Conservation (phyloP, 495 filamentous ascomycete species). For the Pseudevernia furfuracea region DNA sequence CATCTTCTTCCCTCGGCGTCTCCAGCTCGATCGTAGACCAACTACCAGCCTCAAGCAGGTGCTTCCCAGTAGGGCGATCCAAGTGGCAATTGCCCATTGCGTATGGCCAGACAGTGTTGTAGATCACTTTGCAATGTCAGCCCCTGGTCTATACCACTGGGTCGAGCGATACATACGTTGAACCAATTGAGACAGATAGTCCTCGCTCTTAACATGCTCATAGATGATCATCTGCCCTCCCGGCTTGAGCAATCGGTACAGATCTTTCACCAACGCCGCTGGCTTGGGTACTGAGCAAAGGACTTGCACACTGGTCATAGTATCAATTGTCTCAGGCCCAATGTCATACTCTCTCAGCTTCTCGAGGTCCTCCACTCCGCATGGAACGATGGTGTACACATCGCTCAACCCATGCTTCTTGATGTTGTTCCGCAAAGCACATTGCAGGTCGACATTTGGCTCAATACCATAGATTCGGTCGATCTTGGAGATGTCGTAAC, state of each 20-base stretch:
- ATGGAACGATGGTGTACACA: constrained; percentile 58
- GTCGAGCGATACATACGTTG: constrained; percentile 13
- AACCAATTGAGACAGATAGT: constrained; percentile 13
- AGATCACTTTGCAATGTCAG: constrained; percentile 14
- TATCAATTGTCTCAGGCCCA: constrained; percentile 51
- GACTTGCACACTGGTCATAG: constrained; percentile 60
- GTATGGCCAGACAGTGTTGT: constrained; percentile 23
- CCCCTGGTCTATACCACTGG: neutral
- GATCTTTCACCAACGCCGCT: constrained; percentile 44
- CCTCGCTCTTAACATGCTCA: constrained; percentile 54
- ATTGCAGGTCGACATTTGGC: constrained; percentile 45
- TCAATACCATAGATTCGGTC: constrained; percentile 39
- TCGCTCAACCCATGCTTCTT: constrained; percentile 43
- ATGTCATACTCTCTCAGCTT: constrained; percentile 40
- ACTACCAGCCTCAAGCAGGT: constrained; percentile 20
- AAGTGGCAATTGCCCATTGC: constrained; percentile 20
- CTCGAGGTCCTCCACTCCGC: constrained; percentile 50
- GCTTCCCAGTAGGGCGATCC: constrained; percentile 17
- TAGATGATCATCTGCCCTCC: constrained; percentile 62
- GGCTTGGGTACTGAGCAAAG: constrained; percentile 65
- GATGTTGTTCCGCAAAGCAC: constrained; percentile 39
- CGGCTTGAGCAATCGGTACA: constrained; percentile 57
- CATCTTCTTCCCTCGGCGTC: constrained; percentile 13
- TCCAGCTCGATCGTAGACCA: constrained; percentile 23
- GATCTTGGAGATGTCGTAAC: constrained; percentile 33